phyloP scores from a whole-genome alignment of 306 rosid genomes.

The Prunus persica region DNA sequence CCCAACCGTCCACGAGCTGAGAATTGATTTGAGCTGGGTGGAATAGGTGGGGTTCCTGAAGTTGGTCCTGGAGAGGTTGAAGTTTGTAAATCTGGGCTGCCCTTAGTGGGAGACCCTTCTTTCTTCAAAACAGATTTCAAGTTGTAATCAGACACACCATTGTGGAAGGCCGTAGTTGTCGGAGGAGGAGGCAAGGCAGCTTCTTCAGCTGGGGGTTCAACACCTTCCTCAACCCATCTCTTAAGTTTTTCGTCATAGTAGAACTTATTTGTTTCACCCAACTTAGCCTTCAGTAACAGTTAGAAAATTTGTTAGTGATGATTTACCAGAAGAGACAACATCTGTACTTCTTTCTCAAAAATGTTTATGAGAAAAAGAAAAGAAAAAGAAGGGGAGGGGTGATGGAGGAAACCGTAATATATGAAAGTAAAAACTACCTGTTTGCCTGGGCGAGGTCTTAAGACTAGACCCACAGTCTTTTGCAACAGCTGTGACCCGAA shows the following conservation, averaged over 20 bases:
- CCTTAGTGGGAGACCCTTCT: constrained; percentile 46
- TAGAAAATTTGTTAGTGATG: constrained; percentile 19
- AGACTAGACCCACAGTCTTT: constrained; percentile 71
- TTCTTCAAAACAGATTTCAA: constrained; percentile 62
- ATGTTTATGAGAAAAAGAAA: too few relatives aligned
- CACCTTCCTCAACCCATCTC: constrained; percentile 95
- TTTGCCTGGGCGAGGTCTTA: constrained; percentile 63
- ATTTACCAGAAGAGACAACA: constrained; percentile 20
- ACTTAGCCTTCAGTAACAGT: constrained; percentile 61
- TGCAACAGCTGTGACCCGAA: constrained; percentile 76
- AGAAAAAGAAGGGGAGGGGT: not conserved
- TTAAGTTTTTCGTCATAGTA: constrained; percentile 85
- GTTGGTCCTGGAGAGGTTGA: constrained; percentile 41
- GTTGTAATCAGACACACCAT: constrained; percentile 67
- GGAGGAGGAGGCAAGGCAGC: constrained; percentile 79
- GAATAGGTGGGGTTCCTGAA: constrained; percentile 76
- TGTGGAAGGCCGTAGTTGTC: constrained; percentile 60
- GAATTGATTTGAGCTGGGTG: constrained; percentile 75
- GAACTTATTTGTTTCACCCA: constrained; percentile 84
- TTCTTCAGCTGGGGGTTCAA: constrained; percentile 70
- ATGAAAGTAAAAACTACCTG: constrained; percentile 54
- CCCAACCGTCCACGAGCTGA: constrained; percentile 75
- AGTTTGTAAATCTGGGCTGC: constrained; percentile 34
- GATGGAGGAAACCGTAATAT: not conserved
- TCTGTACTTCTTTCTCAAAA: not conserved